These are phyloP conservation scores for Hericium erinaceus DNA, from an alignment of 768 basidiomycete genomes.

Conservation along the genomic window DNA sequence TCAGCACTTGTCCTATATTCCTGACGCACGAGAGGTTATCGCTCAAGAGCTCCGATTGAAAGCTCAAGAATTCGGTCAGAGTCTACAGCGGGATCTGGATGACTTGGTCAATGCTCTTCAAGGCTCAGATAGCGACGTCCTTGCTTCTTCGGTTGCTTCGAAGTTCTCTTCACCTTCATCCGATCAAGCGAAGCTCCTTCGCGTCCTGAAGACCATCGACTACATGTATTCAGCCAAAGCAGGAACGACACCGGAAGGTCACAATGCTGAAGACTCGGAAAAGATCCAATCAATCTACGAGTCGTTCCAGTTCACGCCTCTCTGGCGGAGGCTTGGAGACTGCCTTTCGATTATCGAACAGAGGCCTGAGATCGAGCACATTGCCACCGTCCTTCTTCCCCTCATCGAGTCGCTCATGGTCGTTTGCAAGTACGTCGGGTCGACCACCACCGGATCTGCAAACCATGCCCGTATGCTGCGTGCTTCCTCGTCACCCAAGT, in stretches of 20 bases:
- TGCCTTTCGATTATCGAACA: constrained; percentile 80
- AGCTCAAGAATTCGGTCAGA: constrained; percentile 82
- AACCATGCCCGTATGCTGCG: constrained; percentile 43
- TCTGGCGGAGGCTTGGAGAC: constrained; percentile 88
- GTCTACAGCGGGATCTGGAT: constrained; percentile 66
- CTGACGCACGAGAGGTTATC: constrained; percentile 82
- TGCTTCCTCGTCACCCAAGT: constrained; percentile 56
- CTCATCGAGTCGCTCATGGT: constrained; percentile 97
- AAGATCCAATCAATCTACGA: constrained; percentile 86
- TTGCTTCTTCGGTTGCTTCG: constrained; percentile 63
- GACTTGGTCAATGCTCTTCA: constrained; percentile 61
- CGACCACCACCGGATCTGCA: constrained; percentile 38
- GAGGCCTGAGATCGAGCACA: constrained; percentile 71
- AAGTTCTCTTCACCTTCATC: constrained; percentile 94
- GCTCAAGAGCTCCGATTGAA: constrained; percentile 79
- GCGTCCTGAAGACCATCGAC: constrained; percentile 95
- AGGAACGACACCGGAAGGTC: constrained; percentile 27
- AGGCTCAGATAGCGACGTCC: constrained; percentile 41
- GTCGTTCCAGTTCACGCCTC: constrained; percentile 78
- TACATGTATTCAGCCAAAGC: constrained; percentile 79
- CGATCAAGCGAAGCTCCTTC: constrained; percentile 89
- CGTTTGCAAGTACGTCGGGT: constrained; percentile 89
- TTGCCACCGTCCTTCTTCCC: constrained; percentile 87
- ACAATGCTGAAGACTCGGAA: constrained; percentile 50
- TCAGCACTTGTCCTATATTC: constrained; percentile 83